Base-by-base conservation (phyloP, 2,329 filamentous ascomycete genomes). In the Xylaria sp. region DNA sequence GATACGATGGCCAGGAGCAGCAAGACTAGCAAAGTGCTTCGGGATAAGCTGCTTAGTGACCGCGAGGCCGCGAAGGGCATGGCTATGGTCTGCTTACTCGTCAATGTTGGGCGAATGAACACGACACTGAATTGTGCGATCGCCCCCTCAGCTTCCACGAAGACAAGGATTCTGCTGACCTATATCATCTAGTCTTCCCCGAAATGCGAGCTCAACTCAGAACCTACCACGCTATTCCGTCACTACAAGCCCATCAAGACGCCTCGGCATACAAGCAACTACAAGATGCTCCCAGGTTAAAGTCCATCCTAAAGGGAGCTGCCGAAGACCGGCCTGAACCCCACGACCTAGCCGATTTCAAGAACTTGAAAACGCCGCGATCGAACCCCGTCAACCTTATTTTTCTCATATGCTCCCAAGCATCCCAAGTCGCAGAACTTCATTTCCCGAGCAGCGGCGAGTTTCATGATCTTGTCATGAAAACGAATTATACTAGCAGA, bases 41-140 rank as follows among this genome's bases (percentile, higher is more conserved):
- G 96, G 76, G 95, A 99, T 78, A 98, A 99, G 81, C 84, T 99
- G 67, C 84, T 97, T 72, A 95, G 90, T 68, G 95, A 99, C 75
- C 89, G 92, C 72, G 89, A 92, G 67, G 93, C 93, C 21, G 95
- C 94, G 35, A 93, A 97, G 76, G 94, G 92, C 73, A 99, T 99
- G 95, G 95, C 95, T 54, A 99, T 99, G 95, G 94, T 99, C 61
- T 99, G 95, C 77, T 81, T 99, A 67, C 80, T 99, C 71, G 95
- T 99, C 75, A 99, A 99, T 73, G 91, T 99, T 66, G 95, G 95
- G 60, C 86, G 95, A 66, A 99, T 99, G 95, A 99, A 99, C 77
- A 99, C 95, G 1, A 99, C 95, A 0, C 82, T 99, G 48, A 99
- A 99, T 74, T 98, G 93, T 97, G 81, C 74, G 87, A 76, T 56